Evolutionary conservation across 306 rosid species (phyloP), one percentile per base, ranked within the genome.

Genomic region (Vigna hirtella): DNA sequence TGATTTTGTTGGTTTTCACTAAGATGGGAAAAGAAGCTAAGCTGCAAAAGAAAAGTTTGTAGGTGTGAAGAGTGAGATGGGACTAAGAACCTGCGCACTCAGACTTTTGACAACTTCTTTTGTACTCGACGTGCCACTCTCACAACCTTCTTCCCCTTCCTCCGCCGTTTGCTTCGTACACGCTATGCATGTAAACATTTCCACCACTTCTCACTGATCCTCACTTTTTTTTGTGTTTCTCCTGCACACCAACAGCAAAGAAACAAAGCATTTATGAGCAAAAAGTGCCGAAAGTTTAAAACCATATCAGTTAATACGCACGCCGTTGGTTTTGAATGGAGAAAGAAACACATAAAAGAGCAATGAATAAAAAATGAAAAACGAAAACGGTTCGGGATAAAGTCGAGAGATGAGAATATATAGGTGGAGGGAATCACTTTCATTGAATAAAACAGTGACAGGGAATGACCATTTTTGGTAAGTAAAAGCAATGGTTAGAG

Each of bases 41-140:
- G 45, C 45, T 66, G 71, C 77, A 85, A 89, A 77, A 84, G 86
- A 83, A 84, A 84, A 88, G 81, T 51, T 70, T 53, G 89, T 79
- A 62, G 82, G 75, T 50, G 67, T 20, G 63, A 59, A 20, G 61
- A 15, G 49, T 42, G 26, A 49, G 70, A 17, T 14, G 36, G 18
- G 43, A 45, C 66, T 81, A 73, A 70, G 84, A 83, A 94, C 98
- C 98, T 94, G 98, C 22, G 97, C 50, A 49, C 97, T 89, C 86
- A 94, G 92, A 87, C 93, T 87, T 89, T 90, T 94, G 93, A 90
- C 95, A 90, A 96, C 92, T 89, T 89, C 92, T 87, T 89, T 90
- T 69, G 88, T 89, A 79, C 82, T 85, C 78, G 97, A 94, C 73
- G 97, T 94, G 89, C 96, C 92, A 77, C 91, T 84, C 77, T 26